Evolutionary conservation across 352 stramenopile genomes (phyloP), one percentile per base, ranked within the genome.

Genomic region (Globisporangium mamillatum): DNA sequence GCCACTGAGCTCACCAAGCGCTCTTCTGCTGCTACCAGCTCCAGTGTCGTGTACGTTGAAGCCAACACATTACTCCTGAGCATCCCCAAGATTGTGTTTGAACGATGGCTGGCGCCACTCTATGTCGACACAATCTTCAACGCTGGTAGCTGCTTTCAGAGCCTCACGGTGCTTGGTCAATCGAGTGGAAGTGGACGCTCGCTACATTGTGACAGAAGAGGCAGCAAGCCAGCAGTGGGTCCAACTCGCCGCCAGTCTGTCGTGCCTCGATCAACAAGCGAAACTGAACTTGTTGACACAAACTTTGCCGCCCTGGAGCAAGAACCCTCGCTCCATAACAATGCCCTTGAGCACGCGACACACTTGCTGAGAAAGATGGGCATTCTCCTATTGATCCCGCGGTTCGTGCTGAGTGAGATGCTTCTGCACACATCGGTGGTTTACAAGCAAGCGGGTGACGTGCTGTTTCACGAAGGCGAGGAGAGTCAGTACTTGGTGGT

Each of bases 381-480:
- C 6, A 58, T 85, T 22, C 66, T 89, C 20, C 38, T 55, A 32
- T 52, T 68, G 1, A 16, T 89, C 0, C 82, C 82, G 9, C 73
- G 72, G 1, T 86, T 82, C 36, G 9, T 91, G 2, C 38, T 86
- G 18, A 59, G 70, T 1, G 72, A 88, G 50, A 66, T 88, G 55
- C 69, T 91, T 2, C 10, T 58, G 1, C 66, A 81, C 0, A 70
- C 55, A 1, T 67, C 63, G 1, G 38, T 91, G n/a, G 64, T 84
- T 7, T 62, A 59, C 44, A 83, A 79, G 52, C 59, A 61, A n/a
- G 75, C 78, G 1, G 82, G 81, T 0, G 80, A 91, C n/a, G 55
- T 86, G n/a, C 24, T 89, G 8, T 79, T 85, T 71, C 82, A 84
- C 27, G 82, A 91, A 38, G 65, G 75, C 38, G 76, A 84, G 7